Base-by-base conservation (phyloP, 352 stramenopile species). In the Saprolegnia parasitica region DNA sequence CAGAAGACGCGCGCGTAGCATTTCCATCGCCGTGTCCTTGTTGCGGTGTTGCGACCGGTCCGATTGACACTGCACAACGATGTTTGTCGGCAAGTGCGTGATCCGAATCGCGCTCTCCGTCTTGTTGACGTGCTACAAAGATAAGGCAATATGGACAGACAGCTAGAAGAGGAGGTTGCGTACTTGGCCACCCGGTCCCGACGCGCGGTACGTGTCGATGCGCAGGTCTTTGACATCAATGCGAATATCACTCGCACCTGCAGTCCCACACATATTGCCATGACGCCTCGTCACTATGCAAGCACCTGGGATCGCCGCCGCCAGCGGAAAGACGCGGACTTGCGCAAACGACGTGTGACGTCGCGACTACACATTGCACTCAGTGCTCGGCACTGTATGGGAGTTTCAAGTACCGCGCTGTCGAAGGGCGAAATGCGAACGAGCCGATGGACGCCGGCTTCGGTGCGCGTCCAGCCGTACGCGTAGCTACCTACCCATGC, bases 31-130 rank as follows among this genome's bases (percentile, higher is more conserved):
- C 68, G 96, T 80, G 8, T 92, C 84, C 71, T 96, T 98, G 78
- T 99, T 99, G 45, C 89, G 79, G 56, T 89, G 77, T 78, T 99
- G 96, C 67, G 86, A 98, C 29, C 96, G 81, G 71, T 99, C 92
- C 65, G 96, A 93, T 70, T 96, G 95, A 68, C 88, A 98, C 71
- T 97, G 96, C 9, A 98, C 90, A 18, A 94, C 85, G 29, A 98
- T 90, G 18, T 96, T 96, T 9, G 89, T 97, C 0, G 96, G 93
- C 42, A 98, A 73, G 71, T 99, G 96, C 62, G 91, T 98, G 74
- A 99, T 97, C 39, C 96, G 83, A 40, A 99, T 93, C 16, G 92
- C 96, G 40, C 93, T 98, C 74, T 99, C 95, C 6, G 98, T 97
- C 70, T 97, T 97, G 77, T 99, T 99, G 8, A 99, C 96, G 75